Evolutionary conservation across 2,329 filamentous ascomycete species (phyloP), one percentile per base, ranked within the genome.

Genomic region (Trichoderma hamatum): DNA sequence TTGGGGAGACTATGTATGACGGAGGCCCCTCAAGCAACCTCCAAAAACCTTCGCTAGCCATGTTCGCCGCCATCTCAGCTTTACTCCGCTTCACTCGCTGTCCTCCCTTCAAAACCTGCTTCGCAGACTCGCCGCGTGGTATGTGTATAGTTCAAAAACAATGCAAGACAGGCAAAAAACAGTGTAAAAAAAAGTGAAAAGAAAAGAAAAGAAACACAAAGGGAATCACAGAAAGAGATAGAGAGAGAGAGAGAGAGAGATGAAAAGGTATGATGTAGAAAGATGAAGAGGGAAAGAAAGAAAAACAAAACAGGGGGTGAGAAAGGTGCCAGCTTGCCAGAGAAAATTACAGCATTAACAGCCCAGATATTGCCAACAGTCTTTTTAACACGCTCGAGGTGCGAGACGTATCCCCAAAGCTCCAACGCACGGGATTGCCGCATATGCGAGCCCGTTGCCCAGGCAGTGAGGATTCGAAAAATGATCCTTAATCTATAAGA

Each of bases 81-180:
- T 43, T 49, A 61, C 59, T 69, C 68, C 55, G 32, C 55, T 61
- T 68, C 69, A 61, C 63, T 59, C 63, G 52, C 69, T 55, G 51
- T 34, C 65, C 71, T 70, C 70, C 24, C 66, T 63, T 66, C 36
- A 69, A 66, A 77, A 73, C 74, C 77, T 75, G 76, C 46, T 75
- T 77, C 70, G 75, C 78, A 77, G 76, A 74, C 76, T 73, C 73
- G 68, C 61, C 70, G 73, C 74, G 75, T 76, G 75, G 74, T 74
- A 73, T 76, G 75, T 78, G 73, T 78, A 77, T 77, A 77, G 77
- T 74, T 75, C 74, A 76, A 75, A 66, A 74, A 75, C 68, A 69
- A 67, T 70, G 52, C 71, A 69, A 58, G 73, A 72, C 49, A 52
- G 55, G 36, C 51, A 66, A 58, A 68, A 51, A 39, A 21, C 71